These are phyloP conservation scores for Globisporangium nunn DNA, from an alignment of 352 stramenopile genomes.

Conservation along the genomic window DNA sequence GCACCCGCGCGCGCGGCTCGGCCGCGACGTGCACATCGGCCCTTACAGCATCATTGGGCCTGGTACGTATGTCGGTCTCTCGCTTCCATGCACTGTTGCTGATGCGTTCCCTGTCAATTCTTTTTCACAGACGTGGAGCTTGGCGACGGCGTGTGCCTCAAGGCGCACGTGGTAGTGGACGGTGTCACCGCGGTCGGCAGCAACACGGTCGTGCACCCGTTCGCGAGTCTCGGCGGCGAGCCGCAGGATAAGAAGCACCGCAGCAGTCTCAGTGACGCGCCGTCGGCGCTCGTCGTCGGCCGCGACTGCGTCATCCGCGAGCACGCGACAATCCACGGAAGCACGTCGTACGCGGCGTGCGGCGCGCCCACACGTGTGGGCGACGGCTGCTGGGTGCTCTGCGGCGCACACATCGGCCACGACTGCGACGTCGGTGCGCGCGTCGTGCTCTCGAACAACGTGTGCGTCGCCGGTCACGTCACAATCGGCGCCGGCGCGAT, in stretches of 20 bases:
- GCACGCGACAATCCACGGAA: conserved; percentile 76
- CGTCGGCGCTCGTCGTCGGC: conserved; percentile 39
- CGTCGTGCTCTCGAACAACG: conserved; percentile 79
- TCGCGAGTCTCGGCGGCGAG: conserved; percentile 65
- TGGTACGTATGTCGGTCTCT: conserved; percentile 17
- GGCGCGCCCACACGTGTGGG: conserved; percentile 46
- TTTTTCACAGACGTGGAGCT: conserved; percentile 46
- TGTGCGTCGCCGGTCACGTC: conserved; percentile 75
- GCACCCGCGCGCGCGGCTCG: conserved; percentile 49
- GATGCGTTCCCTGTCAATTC: too few species aligned
- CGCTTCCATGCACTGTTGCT: too few species aligned
- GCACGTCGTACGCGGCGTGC: conserved; percentile 50
- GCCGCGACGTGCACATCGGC: conserved; percentile 51
- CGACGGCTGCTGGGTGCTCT: conserved; percentile 77
- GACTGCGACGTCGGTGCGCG: conserved; percentile 53
- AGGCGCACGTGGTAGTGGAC: conserved; percentile 73
- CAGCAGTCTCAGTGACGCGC: not conserved
- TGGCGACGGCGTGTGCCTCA: conserved; percentile 50
- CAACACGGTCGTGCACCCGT: conserved; percentile 57
- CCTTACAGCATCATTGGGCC: conserved; percentile 69
- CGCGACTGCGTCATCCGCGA: conserved; percentile 74
- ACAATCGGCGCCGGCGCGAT: conserved; percentile 68
- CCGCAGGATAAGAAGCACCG: conserved; percentile 76
- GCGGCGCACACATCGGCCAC: conserved; percentile 67
- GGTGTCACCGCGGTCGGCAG: conserved; percentile 49